phyloP scores from a whole-genome alignment of 2,329 filamentous ascomycete species.

The Fusarium udum region DNA sequence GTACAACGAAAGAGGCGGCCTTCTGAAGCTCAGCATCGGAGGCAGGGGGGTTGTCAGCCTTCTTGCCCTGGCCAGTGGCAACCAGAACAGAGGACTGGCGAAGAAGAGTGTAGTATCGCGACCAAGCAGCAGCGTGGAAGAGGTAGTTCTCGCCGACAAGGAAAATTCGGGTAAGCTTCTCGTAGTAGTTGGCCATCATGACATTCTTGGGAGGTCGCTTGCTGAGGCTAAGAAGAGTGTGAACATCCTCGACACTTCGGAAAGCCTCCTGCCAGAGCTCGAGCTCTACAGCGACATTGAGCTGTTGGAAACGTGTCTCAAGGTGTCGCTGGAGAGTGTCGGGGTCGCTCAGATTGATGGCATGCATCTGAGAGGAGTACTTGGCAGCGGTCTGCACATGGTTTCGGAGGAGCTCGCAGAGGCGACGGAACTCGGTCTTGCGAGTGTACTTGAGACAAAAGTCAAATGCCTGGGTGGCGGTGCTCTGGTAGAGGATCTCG shows the following conservation, averaged over 20 bases:
- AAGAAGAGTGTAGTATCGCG: conserved; percentile 94
- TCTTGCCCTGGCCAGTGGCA: conserved; percentile 85
- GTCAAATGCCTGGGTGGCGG: conserved; percentile 96
- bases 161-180: conserved; percentile 98
- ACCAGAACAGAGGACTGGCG: conserved; percentile 88
- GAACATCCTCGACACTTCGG: conserved; percentile 98
- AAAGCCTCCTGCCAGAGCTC: conserved; percentile 99
- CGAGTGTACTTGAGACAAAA: conserved; percentile 98
- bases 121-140: conserved; percentile 98
- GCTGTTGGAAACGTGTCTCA: conserved; percentile 97
- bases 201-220: conserved; percentile 98
- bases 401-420: conserved; percentile 97
- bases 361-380: conserved; percentile 98
- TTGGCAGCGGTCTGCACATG: conserved; percentile 99
- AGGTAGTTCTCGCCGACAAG: conserved; percentile 99
- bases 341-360: conserved; percentile 97
- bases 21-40: conserved; percentile 91
- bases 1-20: conserved; percentile 92
- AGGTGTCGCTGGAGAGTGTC: conserved; percentile 97
- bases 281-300: conserved; percentile 97
- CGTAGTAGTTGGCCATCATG: conserved; percentile 99
- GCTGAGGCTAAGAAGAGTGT: conserved; percentile 95
- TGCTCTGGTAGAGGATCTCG: conserved; percentile 98
- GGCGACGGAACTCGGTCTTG: conserved; percentile 98
- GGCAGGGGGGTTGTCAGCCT: conserved; percentile 92